Evolutionary conservation across 108 stramenopile genomes (phyloP), one percentile per base, ranked within the genome.

Genomic region (Cyclostephanos invisitatus): DNA sequence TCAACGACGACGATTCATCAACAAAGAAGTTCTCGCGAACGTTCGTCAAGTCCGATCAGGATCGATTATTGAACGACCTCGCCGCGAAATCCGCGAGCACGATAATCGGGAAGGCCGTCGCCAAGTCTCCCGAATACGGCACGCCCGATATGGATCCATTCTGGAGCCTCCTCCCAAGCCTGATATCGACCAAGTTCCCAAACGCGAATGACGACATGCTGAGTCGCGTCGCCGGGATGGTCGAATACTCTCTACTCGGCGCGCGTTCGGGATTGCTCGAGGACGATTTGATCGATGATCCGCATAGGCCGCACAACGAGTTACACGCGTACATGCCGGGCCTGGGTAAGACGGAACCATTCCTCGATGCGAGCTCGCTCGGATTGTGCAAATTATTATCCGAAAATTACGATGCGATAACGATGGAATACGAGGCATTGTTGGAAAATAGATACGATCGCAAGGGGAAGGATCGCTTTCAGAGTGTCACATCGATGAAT

Each of bases 271-370:
- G n/a, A n/a, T 49, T 83, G 67, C 65, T 87, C n/a, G 71, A 85
- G 46, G 75, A 83, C 38, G 83, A 89, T 62, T 77, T 82, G 27
- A 84, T 89, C 15, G 37, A 55, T 29, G 83, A 92, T 83, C 84
- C 83, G 15, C 82, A 75, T 70, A 77, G 93, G 64, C 93, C 93
- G n/a, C 82, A 85, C 36, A 60, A 82, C 6, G 90, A 94, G 38
- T 74, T 94, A 5, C 93, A 94, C 73, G 93, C 93, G 7, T 94
- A 89, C 75, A 91, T 94, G 89, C 90, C 90, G 8, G 85, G 78
- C 0, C 42, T 91, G 36, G 87, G 89, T 25, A 61, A 62, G 9
- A 81, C 86, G 7, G 47, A 83, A 55, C 90, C 93, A 25, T 94
- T 91, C 67, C 67, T 84, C 53, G 91, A 94, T 67, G 82, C 93